Evolutionary conservation across 106 monocot species (phyloP).

Genomic region (Dioscorea dumetorum): DNA sequence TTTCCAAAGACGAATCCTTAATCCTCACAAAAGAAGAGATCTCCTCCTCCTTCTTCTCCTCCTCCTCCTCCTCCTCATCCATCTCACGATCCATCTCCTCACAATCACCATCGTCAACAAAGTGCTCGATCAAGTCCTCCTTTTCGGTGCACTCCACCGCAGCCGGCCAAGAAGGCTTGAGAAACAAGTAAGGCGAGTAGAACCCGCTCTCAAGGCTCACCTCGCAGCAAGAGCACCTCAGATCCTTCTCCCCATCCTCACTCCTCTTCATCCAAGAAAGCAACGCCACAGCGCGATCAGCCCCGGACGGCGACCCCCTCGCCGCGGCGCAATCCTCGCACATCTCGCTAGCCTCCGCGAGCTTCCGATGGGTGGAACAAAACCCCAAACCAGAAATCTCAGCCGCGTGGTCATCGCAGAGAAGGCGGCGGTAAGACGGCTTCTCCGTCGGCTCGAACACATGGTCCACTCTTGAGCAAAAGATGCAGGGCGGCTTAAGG

Average conservation of each 20-base stretch:
- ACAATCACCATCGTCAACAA: neutral
- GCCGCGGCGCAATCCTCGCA: conserved; percentile 66
- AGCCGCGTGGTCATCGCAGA: conserved; percentile 62
- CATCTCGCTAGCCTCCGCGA: conserved; percentile 58
- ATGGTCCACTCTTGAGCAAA: conserved; percentile 77
- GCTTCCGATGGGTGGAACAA: conserved; percentile 47
- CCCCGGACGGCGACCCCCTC: neutral
- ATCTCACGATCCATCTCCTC: too few relatives aligned
- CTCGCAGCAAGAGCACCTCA: conserved; percentile 59
- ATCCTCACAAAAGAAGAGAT: neutral
- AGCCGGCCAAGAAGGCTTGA: conserved; percentile 27
- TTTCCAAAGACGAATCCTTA: conserved; percentile 10
- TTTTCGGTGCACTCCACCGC: conserved; percentile 25
- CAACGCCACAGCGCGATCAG: conserved; percentile 16
- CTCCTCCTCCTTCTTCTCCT: conserved; percentile 1
- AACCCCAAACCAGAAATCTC: conserved; percentile 57
- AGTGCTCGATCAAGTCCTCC: conserved; percentile 12
- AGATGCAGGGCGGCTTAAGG: conserved; percentile 64
- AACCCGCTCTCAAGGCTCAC: conserved; percentile 49
- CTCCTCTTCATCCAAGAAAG: conserved; percentile 58
- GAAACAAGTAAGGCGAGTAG: conserved; percentile 32
- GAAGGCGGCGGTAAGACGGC: conserved; percentile 18
- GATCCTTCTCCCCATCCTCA: conserved; percentile 46
- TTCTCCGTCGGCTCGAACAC: conserved; percentile 29
- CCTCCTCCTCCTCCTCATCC: too few relatives aligned